These are phyloP conservation scores for Viola odorata DNA, from an alignment of 345 rosid species.

Conservation along the genomic window DNA sequence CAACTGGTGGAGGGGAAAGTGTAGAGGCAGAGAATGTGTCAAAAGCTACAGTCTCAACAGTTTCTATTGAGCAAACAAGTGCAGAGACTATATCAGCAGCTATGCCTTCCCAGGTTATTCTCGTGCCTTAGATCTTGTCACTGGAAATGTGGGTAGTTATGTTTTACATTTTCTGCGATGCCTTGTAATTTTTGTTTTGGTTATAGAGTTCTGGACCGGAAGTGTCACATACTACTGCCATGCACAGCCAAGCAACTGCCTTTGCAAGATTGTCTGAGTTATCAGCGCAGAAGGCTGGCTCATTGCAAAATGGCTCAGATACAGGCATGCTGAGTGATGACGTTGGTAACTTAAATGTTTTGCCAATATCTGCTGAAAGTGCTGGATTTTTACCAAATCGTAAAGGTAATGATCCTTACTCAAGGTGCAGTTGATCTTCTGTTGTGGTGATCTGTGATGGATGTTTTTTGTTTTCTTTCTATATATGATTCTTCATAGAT, in stretches of 20 bases:
- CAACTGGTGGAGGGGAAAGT: background rate
- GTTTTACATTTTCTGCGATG: background rate
- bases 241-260: constrained; percentile 68
- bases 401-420: constrained; percentile 33
- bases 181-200: background rate
- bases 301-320: constrained; percentile 20
- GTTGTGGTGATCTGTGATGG: too few species aligned
- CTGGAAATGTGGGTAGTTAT: background rate
- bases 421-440: background rate
- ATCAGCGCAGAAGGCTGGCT: constrained; percentile 22
- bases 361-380: constrained; percentile 83
- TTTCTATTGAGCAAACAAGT: constrained; percentile 20
- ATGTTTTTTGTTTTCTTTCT: too few species aligned
- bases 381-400: constrained; percentile 66
- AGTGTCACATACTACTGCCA: constrained; percentile 28
- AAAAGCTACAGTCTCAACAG: constrained; percentile 4
- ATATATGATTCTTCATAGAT: background rate
- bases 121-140: background rate
- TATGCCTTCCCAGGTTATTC: constrained; percentile 38
- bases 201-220: constrained; percentile 26
- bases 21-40: constrained; percentile 2
- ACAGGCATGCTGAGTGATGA: constrained; percentile 28
- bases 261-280: constrained; percentile 62
- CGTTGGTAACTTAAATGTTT: constrained; percentile 33
- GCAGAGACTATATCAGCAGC: constrained; percentile 20